A percentile compares a stretch with the other conserved stretches of the same genome.
Evolutionary conservation across 2,329 filamentous ascomycete species (phyloP).

Genomic region (Lithohypha guttulata): DNA sequence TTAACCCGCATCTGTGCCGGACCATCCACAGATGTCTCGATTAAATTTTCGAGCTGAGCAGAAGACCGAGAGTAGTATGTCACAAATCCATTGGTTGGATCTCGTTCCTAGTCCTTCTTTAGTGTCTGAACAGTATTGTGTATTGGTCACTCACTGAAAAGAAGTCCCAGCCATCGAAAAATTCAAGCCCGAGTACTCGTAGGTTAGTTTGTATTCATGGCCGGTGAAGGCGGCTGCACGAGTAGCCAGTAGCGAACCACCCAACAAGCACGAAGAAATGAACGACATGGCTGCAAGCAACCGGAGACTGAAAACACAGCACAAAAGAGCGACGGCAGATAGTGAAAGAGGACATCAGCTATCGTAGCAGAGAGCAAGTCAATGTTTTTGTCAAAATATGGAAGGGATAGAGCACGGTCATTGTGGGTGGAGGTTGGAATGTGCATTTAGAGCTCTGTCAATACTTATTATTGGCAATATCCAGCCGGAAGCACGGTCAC

Average conservation of each 20-base stretch:
- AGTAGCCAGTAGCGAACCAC: neutral
- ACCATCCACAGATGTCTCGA: constrained; percentile 17
- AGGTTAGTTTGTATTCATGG: constrained; percentile 16
- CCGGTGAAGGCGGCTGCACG: constrained; percentile 11
- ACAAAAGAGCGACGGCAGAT: constrained; percentile 1
- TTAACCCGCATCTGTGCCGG: constrained; percentile 27
- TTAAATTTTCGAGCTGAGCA: constrained; percentile 16
- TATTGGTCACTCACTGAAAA: constrained; percentile 20
- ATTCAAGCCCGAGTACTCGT: constrained; percentile 24
- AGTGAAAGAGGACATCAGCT: constrained; percentile 1
- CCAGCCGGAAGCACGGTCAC: no score
- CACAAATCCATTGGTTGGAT: constrained; percentile 31
- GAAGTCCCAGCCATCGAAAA: constrained; percentile 34
- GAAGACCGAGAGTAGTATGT: constrained; percentile 16
- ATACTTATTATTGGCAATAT: no score
- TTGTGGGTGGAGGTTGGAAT: neutral
- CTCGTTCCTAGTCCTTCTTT: constrained; percentile 20
- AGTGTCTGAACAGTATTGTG: neutral
- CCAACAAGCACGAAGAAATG: constrained; percentile 4
- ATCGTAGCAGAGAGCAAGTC: no score
- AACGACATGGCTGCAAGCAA: constrained; percentile 2
- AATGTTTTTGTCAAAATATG: neutral
- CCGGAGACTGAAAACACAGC: neutral
- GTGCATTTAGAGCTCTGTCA: no score
- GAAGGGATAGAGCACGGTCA: neutral